These are phyloP conservation scores for Pseudopediastrum boryanum DNA, from an alignment of 139 green algal genomes.

Conservation along the genomic window DNA sequence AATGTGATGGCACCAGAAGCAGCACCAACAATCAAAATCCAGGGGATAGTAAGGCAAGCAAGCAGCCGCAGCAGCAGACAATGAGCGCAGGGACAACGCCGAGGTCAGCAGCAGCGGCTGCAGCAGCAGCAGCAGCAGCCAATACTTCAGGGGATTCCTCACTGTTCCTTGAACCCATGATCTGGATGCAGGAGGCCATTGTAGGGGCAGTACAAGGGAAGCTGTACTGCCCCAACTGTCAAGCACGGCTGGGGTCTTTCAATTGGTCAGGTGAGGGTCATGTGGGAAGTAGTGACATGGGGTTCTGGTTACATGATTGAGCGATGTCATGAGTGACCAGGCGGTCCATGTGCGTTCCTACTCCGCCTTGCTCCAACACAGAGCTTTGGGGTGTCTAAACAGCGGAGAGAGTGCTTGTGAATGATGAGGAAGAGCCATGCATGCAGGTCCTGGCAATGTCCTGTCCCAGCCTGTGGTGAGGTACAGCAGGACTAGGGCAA, in stretches of 20 bases:
- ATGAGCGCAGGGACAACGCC: too few relatives aligned
- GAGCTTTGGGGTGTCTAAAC: not conserved
- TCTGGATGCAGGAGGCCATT: slow-evolving; percentile 78
- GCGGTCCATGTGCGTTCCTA: not conserved
- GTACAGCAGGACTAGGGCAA: too few relatives aligned
- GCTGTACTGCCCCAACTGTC: slow-evolving; percentile 84
- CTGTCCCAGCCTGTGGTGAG: too few relatives aligned
- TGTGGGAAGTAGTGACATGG: too few relatives aligned
- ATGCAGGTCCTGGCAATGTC: not conserved
- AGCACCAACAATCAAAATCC: slow-evolving; percentile 14
- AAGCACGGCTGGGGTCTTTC: slow-evolving; percentile 76
- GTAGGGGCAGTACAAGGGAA: slow-evolving; percentile 75
- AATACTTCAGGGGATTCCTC: slow-evolving; percentile 39
- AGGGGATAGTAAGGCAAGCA: not conserved
- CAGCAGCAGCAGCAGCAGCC: slow-evolving; percentile 13
- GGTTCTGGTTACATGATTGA: not conserved
- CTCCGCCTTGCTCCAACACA: not conserved
- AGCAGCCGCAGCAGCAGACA: slow-evolving; percentile 8
- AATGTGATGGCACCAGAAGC: too few relatives aligned
- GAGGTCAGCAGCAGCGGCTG: not conserved
- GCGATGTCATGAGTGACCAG: too few relatives aligned
- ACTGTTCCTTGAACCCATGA: slow-evolving; percentile 83
- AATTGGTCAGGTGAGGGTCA: slow-evolving; percentile 86
- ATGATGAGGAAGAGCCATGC: not conserved
- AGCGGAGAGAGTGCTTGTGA: not conserved